Base-by-base conservation (phyloP, 2,329 filamentous ascomycete genomes). In the Penicillium thymicola region DNA sequence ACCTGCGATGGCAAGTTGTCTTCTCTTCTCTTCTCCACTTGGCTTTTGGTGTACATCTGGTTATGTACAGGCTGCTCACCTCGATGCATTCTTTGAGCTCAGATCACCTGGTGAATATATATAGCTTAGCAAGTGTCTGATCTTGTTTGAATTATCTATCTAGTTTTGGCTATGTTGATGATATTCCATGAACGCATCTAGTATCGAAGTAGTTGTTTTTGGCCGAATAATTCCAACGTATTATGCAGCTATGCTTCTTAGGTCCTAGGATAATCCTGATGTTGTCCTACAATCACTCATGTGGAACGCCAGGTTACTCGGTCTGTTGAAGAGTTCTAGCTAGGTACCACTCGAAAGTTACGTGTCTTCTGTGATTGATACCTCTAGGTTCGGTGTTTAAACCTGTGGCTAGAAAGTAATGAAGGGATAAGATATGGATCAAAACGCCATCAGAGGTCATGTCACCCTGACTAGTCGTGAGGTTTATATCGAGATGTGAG, bases 31-130 rank as follows among this genome's bases (percentile, higher is more conserved):
- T 46, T 54, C 48, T 51, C 43, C 13, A 52, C 57, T 47, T 54
- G 56, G 60, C 45, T 57, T 54, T 53, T 58, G 54, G 37, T 57
- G 64, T 63, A 57, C 64, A 66, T 65, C 64, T 56, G 64, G 64
- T 61, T 51, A 66, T 66, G 64, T 62, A 62, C 64, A 55, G 30
- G 16, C 48, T 56, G 58, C 18, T 58, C 48, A 51, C 21, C 55
- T 51, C 37, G 36, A 14, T 52, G 38, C 38, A 36, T 28, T 44
- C 32, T 30, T 43, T 54, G 43, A 34, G 51, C 27, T 44, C 52
- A 36, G 23, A 48, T 54, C 49, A 34, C 51, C 36, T 51, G 62
- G 55, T 56, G 44, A 63, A 60, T 64, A 54, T 56, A 60, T 60
- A 60, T 41, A 21, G 21, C 57, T 60, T 50, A 48, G 51, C 54